These are phyloP conservation scores for Hymenochaete sp. DNA, from an alignment of 1,284 basidiomycete species.

Conservation along the genomic window DNA sequence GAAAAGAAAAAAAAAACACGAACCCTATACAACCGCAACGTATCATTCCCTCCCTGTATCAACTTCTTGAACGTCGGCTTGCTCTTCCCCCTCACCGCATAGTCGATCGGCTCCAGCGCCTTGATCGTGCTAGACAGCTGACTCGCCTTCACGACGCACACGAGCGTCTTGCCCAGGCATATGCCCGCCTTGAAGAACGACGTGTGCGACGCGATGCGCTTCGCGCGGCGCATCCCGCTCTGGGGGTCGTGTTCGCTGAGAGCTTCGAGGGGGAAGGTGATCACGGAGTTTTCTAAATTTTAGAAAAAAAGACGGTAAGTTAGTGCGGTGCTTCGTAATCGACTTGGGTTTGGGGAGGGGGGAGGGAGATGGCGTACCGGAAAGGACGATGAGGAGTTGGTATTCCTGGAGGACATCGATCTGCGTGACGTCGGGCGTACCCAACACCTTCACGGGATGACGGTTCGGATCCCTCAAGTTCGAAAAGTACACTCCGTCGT, in stretches of 20 bases:
- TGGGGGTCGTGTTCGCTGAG: slow-evolving; percentile 87
- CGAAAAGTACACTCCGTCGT: slow-evolving; percentile 93
- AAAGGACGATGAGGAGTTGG: slow-evolving; percentile 89
- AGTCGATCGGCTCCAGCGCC: slow-evolving; percentile 93
- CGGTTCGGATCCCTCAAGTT: slow-evolving; percentile 71
- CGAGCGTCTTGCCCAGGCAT: slow-evolving; percentile 89
- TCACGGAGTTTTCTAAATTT: slow-evolving; percentile 77
- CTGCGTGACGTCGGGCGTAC: slow-evolving; percentile 84
- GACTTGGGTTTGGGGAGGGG: no score
- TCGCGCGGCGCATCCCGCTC: slow-evolving; percentile 86
- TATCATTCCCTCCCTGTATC: slow-evolving; percentile 91
- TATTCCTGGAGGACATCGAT: slow-evolving; percentile 97
- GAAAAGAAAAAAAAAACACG: slow-evolving; percentile 22
- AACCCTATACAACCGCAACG: slow-evolving; percentile 88
- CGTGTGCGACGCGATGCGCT: slow-evolving; percentile 93
- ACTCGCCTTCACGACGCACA: slow-evolving; percentile 95
- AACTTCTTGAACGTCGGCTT: slow-evolving; percentile 95
- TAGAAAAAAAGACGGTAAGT: slow-evolving; percentile 16
- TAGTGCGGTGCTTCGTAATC: background rate
- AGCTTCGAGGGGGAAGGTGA: slow-evolving; percentile 93
- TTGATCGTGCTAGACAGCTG: slow-evolving; percentile 97
- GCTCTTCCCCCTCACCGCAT: slow-evolving; percentile 70
- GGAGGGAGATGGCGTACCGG: no score
- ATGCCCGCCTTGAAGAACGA: slow-evolving; percentile 97
- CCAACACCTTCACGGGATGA: slow-evolving; percentile 87